A percentile compares a stretch with the other conserved stretches of the same genome.
phyloP scores from a whole-genome alignment of 352 stramenopile species.

The Phytophthora hybrid region DNA sequence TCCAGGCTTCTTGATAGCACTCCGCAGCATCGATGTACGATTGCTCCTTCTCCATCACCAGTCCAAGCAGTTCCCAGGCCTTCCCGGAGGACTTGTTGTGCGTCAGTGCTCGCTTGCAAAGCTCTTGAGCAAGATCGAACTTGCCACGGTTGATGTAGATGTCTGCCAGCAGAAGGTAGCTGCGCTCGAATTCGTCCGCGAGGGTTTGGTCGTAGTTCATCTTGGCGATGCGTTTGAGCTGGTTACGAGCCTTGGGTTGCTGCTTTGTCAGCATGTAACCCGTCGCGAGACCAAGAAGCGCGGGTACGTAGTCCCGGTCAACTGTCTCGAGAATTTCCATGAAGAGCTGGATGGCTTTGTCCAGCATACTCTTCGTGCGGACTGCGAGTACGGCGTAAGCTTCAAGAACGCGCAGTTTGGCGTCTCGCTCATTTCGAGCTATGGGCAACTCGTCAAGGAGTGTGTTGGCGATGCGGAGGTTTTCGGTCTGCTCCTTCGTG shows the following conservation, averaged over 20 bases:
- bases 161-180: conserved; percentile 94
- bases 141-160: conserved; percentile 93
- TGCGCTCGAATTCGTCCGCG: conserved; percentile 94
- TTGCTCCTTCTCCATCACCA: conserved; percentile 96
- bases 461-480: conserved; percentile 90
- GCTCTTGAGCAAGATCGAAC: conserved; percentile 93
- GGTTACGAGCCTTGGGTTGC: conserved; percentile 93
- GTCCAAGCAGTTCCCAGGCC: conserved; percentile 93
- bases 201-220: conserved; percentile 91
- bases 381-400: conserved; percentile 87
- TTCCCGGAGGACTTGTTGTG: conserved; percentile 94
- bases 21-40: conserved; percentile 93
- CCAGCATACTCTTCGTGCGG: conserved; percentile 83
- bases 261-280: conserved; percentile 95
- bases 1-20: conserved; percentile 93
- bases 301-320: conserved; percentile 91
- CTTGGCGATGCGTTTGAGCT: conserved; percentile 96
- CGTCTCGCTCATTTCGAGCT: conserved; percentile 50
- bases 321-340: conserved; percentile 90
- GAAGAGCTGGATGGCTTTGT: conserved; percentile 92
- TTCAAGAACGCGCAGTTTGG: conserved; percentile 87
- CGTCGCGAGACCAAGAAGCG: conserved; percentile 88
- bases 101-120: conserved; percentile 93
- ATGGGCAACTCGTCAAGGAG: conserved; percentile 88
- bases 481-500: conserved; percentile 85